These are phyloP conservation scores for Pelargonium australe DNA, from an alignment of 441 rosid species.

Conservation along the genomic window DNA sequence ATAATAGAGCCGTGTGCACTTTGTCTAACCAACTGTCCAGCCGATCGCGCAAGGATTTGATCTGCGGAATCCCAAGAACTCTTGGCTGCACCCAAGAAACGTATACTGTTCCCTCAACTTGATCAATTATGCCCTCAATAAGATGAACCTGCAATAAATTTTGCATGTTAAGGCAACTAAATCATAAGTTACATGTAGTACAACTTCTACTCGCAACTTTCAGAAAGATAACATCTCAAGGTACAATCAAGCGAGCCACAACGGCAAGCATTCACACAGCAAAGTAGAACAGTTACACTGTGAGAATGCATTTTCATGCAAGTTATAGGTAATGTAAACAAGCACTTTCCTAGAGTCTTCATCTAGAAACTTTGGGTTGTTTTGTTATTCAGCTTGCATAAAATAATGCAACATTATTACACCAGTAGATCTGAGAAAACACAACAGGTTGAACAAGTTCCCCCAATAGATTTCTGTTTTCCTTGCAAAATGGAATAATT, in stretches of 20 bases:
- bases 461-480: too few relatives aligned
- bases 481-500: not conserved
- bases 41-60: conserved; percentile 69
- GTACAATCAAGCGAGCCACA: not conserved
- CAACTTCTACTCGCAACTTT: not conserved
- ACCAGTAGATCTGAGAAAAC: not conserved
- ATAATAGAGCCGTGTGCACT: conserved; percentile 65
- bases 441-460: not conserved
- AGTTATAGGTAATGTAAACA: not conserved
- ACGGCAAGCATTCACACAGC: not conserved
- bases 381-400: not conserved
- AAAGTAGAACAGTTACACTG: not conserved
- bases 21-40: conserved; percentile 70
- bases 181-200: not conserved
- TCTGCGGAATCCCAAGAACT: conserved; percentile 79
- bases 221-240: not conserved
- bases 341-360: not conserved
- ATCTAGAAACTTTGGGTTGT: not conserved
- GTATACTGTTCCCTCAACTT: conserved; percentile 83
- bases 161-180: not conserved
- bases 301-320: not conserved
- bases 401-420: not conserved
- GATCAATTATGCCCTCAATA: conserved; percentile 78
- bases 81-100: conserved; percentile 98
- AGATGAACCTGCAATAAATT: conserved; percentile 63